Evolutionary conservation across 768 basidiomycete species (phyloP).

Genomic region (Tylopilus felleus): DNA sequence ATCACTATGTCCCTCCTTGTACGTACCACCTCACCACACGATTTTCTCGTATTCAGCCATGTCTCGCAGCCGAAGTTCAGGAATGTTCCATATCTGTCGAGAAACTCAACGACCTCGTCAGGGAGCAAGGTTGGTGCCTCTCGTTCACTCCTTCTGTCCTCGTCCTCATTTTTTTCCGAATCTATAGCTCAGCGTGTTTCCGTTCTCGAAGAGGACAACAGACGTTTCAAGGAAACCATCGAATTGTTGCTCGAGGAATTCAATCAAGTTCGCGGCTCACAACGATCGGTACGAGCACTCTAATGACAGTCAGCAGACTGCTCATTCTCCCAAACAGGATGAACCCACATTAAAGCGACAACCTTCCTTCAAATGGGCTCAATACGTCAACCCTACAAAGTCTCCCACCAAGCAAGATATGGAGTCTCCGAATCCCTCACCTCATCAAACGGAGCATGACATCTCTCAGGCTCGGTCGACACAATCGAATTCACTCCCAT

Average conservation of each 20-base stretch:
- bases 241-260: conserved; percentile 68
- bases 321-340: conserved; percentile 24
- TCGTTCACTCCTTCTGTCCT: background rate
- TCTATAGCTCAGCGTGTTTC: conserved; percentile 64
- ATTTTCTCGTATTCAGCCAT: background rate
- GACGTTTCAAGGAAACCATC: conserved; percentile 58
- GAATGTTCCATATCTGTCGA: conserved; percentile 61
- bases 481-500: conserved; percentile 14
- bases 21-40: conserved; percentile 29
- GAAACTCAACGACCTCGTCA: conserved; percentile 60
- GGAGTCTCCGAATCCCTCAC: conserved; percentile 79
- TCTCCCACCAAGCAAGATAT: conserved; percentile 76
- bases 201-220: conserved; percentile 75
- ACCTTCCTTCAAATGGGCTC: conserved; percentile 87
- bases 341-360: conserved; percentile 59
- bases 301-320: conserved; percentile 2
- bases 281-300: conserved; percentile 15
- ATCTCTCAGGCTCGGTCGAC: conserved; percentile 34
- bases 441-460: conserved; percentile 77
- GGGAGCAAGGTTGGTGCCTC: conserved; percentile 62
- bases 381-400: conserved; percentile 68
- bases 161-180: conserved; percentile 3
- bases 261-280: conserved; percentile 38
- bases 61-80: conserved; percentile 50
- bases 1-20: conserved; percentile 90